Conservation (phyloP, 1,284 basidiomycete genomes). For the Leucoagaricus sp. region DNA sequence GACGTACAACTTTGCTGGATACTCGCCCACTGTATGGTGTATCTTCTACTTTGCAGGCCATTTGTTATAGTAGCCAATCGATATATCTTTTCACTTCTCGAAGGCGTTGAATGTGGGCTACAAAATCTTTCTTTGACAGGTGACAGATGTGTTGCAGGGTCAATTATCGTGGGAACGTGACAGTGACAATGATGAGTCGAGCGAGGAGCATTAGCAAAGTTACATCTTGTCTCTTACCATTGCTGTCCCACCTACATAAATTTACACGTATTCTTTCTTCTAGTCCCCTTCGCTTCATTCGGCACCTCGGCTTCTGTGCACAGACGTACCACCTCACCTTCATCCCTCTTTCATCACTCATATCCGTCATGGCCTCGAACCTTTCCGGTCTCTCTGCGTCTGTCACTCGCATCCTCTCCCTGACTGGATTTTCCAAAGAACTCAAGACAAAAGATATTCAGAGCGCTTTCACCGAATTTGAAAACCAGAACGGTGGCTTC, state of each 20-base stretch:
- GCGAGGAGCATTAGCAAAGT: not conserved
- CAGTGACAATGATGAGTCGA: constrained; percentile 9
- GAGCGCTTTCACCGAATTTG: constrained; percentile 88
- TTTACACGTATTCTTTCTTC: constrained; percentile 13
- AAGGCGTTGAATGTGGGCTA: not conserved
- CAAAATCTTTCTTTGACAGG: not conserved
- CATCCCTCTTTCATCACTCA: not conserved
- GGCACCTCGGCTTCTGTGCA: not conserved
- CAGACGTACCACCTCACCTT: not conserved
- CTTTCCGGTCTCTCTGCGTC: constrained; percentile 86
- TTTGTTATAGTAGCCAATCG: constrained; percentile 9
- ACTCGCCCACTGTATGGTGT: not conserved
- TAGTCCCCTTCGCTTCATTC: constrained; percentile 11
- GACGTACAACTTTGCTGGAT: not conserved
- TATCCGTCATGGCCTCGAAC: constrained; percentile 51
- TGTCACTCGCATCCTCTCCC: constrained; percentile 91
- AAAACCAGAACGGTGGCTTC: constrained; percentile 86
- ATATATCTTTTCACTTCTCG: not conserved
- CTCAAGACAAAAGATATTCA: constrained; percentile 98
- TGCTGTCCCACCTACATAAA: constrained; percentile 5
- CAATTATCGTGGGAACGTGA: constrained; percentile 14
- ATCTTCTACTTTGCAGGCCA: not conserved
- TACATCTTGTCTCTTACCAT: constrained; percentile 15
- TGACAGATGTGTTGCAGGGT: not conserved
- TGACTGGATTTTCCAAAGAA: constrained; percentile 91